phyloP scores from a whole-genome alignment of 768 basidiomycete species.

The Chalciporus chontae region DNA sequence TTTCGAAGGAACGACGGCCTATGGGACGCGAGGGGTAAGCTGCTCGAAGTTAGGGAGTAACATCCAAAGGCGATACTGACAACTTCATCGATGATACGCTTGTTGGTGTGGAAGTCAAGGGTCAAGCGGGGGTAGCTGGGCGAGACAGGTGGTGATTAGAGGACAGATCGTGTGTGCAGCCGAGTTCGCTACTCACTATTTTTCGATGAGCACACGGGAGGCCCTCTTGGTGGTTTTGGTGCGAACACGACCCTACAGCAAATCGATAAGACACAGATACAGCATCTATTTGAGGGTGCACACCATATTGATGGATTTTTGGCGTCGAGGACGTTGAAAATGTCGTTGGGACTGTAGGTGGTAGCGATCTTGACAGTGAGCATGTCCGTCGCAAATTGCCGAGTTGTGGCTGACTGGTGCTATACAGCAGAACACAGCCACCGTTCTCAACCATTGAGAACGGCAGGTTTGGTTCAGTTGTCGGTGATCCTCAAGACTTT shows the following conservation, averaged over 20 bases:
- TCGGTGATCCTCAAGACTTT: not conserved
- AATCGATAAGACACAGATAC: not conserved
- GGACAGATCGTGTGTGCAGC: not conserved
- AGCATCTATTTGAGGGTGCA: not conserved
- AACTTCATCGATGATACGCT: slow-evolving; percentile 97
- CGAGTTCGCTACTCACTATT: slow-evolving; percentile 66
- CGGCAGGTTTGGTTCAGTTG: not conserved
- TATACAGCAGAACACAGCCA: slow-evolving; percentile 29
- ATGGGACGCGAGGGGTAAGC: not conserved
- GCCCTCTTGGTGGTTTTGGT: slow-evolving; percentile 99
- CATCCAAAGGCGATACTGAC: slow-evolving; percentile 43
- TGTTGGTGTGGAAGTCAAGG: slow-evolving; percentile 99
- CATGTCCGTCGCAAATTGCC: slow-evolving; percentile 12
- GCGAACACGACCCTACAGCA: slow-evolving; percentile 89
- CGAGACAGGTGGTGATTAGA: not conserved
- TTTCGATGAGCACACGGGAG: slow-evolving; percentile 98
- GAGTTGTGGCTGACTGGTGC: slow-evolving; percentile 25
- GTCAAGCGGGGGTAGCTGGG: slow-evolving; percentile 95
- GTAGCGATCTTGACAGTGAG: not conserved
- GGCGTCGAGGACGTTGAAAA: slow-evolving; percentile 23
- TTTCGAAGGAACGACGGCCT: slow-evolving; percentile 96
- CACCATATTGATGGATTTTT: slow-evolving; percentile 48
- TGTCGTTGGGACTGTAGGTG: slow-evolving; percentile 11
- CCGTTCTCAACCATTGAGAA: slow-evolving; percentile 5
- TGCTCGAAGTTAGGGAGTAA: not conserved